Evolutionary conservation across 345 rosid genomes (phyloP).

Genomic region (Melaleuca alternifolia): DNA sequence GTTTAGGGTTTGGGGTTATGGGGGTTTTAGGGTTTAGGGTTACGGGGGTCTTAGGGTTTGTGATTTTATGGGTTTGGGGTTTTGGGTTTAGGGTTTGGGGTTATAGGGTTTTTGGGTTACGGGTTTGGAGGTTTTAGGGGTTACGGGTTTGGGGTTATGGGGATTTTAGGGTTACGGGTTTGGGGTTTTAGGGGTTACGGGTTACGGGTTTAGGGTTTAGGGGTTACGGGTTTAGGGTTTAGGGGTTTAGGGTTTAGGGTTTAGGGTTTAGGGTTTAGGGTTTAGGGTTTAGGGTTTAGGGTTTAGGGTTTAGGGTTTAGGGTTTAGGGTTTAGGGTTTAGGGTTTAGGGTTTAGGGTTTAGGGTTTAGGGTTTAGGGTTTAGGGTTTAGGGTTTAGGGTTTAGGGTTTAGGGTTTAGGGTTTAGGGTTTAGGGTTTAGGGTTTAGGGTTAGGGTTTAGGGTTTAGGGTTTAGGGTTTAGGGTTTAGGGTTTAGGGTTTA

Average conservation of each 20-base stretch:
- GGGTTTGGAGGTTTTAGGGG: slow-evolving; percentile 1
- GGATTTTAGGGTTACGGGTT: slow-evolving; percentile 1
- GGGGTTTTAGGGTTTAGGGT: slow-evolving; percentile 17
- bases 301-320: background rate
- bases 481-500: slow-evolving; percentile 1
- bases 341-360: slow-evolving; percentile 8
- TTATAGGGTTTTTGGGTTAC: background rate
- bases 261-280: slow-evolving; percentile 11
- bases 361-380: slow-evolving; percentile 7
- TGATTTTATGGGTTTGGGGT: slow-evolving; percentile 15
- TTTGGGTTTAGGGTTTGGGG: slow-evolving; percentile 15
- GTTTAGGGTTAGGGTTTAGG: slow-evolving; percentile 5
- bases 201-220: slow-evolving; percentile 12
- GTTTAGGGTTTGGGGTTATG: slow-evolving; percentile 14
- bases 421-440: slow-evolving; percentile 3
- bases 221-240: slow-evolving; percentile 22
- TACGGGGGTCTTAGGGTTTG: slow-evolving; percentile 16
- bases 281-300: background rate
- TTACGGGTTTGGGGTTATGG: slow-evolving; percentile 1
- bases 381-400: slow-evolving; percentile 4
- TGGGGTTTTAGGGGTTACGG: slow-evolving; percentile 11
- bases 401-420: slow-evolving; percentile 1
- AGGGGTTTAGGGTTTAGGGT: slow-evolving; percentile 24
- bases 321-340: slow-evolving; percentile 2
- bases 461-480: slow-evolving; percentile 4